Base-by-base conservation (phyloP, 1,284 basidiomycete genomes). In the Trametes versicolor region DNA sequence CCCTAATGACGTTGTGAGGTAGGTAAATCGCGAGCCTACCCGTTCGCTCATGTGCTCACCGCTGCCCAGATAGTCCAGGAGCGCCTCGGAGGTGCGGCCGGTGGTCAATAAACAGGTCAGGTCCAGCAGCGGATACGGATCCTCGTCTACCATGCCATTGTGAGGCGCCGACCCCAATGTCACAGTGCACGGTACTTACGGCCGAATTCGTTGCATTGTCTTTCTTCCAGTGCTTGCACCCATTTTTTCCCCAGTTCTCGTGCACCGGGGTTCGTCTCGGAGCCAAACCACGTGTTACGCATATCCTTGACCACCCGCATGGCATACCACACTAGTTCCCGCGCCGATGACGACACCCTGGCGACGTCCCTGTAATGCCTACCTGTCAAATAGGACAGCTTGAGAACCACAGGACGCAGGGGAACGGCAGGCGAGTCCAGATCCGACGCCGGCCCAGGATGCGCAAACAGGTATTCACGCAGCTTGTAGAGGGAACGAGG, bases 1-100 rank as follows among this genome's bases (percentile, higher is more conserved):
- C 45, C 64, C 67, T 32, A 29, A n/a, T 29, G 13, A 43, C 10
- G 45, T 49, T 34, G 36, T 23, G 64, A 17, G 8, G 47, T 45
- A n/a, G 57, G 32, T 47, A 53, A 48, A 67, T 29, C 2, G 58
- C 57, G 43, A 19, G 67, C 79, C 69, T 79, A 93, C 93, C 75
- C 93, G 82, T 77, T 94, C 92, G 65, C 89, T 92, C 83, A 91
- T 91, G 71, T 90, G 88, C 71, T 93, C 92, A 23, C 86, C 85
- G 69, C 90, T 92, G 19, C 89, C 87, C 58, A 94, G 81, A 74
- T 91, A 92, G 76, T 94, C 92, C 47, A 78, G 72, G 36, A 94
- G 79, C 6, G 89, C 80, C 62, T 92, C 90, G 32, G 90, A 87
- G 23, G 85, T 79, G 60, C 86, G 83, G 10, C 92, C 92, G 25